Base-by-base conservation (phyloP, 2,329 filamentous ascomycete genomes). In the Claviceps sp. region DNA sequence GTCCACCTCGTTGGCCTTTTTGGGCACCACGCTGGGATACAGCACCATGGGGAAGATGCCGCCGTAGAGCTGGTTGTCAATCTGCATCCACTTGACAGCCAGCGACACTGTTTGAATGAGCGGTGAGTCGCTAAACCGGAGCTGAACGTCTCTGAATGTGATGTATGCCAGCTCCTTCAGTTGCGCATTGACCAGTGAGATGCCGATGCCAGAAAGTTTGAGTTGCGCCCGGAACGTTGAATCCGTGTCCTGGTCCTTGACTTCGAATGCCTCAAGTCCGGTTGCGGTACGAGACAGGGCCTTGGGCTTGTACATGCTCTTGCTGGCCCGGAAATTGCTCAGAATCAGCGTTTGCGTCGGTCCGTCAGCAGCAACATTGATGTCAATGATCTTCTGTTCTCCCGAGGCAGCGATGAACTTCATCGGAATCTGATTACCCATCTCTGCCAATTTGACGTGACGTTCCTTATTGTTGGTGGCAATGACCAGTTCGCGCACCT, bases 1-100 rank as follows among this genome's bases (percentile, higher is more conserved):
- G 57, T 97, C 93, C 64, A 95, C 93, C 67, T 98, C 93, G 63
- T 93, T 90, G 38, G 88, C 89, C 57, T 89, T 93, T 76, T 97
- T 97, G 0, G 93, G 91, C 16, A 98, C 93, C 9, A 98, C 93
- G 68, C 90, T 96, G 5, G 93, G 93, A 65, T 98, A 98, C 53
- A 98, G 75, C 34, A 98, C 82, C 70, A 98, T 95, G 0, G 93
- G 93, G 75, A 98, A 98, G 59, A 98, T 90, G 26, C 94, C 93
- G 30, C 94, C 94, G 62, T 98, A 98, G 14, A 98, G 79, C 67
- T 98, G 93, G 61, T 98, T 98, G 69, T 98, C 93, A 60, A 98
- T 87, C 68, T 98, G 93, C 30, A 98, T 93, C 94, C 94, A 98
- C 67, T 98, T 97, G 65, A 97, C 85, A 0, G 88, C 87, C 49